phyloP scores from a whole-genome alignment of 1,284 basidiomycete species.

The Cryptococcus sp. region DNA sequence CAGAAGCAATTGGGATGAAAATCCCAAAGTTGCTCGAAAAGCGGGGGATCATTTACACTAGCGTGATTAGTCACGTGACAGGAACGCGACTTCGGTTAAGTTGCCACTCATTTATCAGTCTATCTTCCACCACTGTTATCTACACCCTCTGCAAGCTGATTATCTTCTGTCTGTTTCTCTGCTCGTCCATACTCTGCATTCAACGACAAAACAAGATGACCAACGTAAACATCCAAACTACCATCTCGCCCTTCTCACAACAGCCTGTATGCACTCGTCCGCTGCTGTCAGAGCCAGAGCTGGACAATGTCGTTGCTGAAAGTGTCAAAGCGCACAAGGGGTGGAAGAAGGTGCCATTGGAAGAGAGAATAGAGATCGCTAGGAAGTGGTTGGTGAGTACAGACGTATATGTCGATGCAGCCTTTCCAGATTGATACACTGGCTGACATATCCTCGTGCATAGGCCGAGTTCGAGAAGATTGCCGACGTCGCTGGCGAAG shows the following conservation, averaged over 20 bases:
- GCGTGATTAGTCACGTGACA: too few relatives aligned
- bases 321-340: slow-evolving; percentile 68
- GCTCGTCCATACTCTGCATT: background rate
- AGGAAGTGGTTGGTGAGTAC: slow-evolving; percentile 69
- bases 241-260: slow-evolving; percentile 57
- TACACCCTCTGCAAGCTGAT: background rate
- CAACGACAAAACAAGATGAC: slow-evolving; percentile 18
- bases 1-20: too few relatives aligned
- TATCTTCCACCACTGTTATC: too few relatives aligned
- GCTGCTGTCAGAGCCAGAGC: slow-evolving; percentile 54
- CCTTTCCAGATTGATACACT: slow-evolving; percentile 1
- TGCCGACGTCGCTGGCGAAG: slow-evolving; percentile 68
- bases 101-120: too few relatives aligned
- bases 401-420: background rate
- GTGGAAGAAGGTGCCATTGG: slow-evolving; percentile 70
- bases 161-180: slow-evolving; percentile 4
- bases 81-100: too few relatives aligned
- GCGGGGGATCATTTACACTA: too few relatives aligned
- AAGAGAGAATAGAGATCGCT: slow-evolving; percentile 72
- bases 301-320: slow-evolving; percentile 63
- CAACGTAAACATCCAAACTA: slow-evolving; percentile 54
- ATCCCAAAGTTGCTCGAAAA: too few relatives aligned
- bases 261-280: slow-evolving; percentile 53
- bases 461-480: slow-evolving; percentile 75
- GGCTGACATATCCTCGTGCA: background rate